These are phyloP conservation scores for Zygosaccharomyces kombuchaensis DNA, from an alignment of 805 yeast genomes.

Conservation along the genomic window DNA sequence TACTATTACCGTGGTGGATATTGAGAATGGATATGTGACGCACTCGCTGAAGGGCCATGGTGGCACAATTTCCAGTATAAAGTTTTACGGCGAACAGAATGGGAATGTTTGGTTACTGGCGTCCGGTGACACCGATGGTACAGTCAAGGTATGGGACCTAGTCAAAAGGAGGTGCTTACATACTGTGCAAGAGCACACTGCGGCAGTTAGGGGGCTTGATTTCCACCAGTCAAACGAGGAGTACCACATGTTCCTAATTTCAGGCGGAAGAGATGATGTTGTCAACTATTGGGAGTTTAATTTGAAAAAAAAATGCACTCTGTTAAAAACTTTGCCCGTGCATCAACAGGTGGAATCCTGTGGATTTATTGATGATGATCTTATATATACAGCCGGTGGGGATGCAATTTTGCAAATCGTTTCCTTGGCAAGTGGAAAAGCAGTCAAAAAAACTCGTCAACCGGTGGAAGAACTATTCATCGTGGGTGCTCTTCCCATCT, in stretches of 20 bases:
- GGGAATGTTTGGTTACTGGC: slow-evolving; percentile 72
- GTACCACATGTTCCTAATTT: slow-evolving; percentile 51
- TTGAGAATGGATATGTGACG: slow-evolving; percentile 80
- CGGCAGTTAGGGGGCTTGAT: slow-evolving; percentile 82
- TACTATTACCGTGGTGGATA: slow-evolving; percentile 83
- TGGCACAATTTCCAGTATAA: slow-evolving; percentile 72
- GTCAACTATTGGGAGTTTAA: slow-evolving; percentile 48
- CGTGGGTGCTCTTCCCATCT: slow-evolving; percentile 49
- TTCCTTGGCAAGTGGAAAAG: slow-evolving; percentile 47
- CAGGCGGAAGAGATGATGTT: slow-evolving; percentile 89
- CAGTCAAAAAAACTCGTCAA: slow-evolving; percentile 38
- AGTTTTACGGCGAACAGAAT: slow-evolving; percentile 70
- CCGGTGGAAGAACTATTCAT: slow-evolving; percentile 74
- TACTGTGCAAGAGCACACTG: slow-evolving; percentile 66
- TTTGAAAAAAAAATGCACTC: slow-evolving; percentile 47
- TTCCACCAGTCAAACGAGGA: slow-evolving; percentile 41
- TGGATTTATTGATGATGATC: slow-evolving; percentile 49
- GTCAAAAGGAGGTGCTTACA: slow-evolving; percentile 65
- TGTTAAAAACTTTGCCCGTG: slow-evolving; percentile 64
- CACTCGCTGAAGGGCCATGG: slow-evolving; percentile 94
- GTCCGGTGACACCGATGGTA: slow-evolving; percentile 60
- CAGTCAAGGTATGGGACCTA: slow-evolving; percentile 58
- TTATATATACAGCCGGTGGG: slow-evolving; percentile 73
- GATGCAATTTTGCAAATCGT: slow-evolving; percentile 65
- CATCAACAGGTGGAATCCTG: slow-evolving; percentile 68